These are phyloP conservation scores for Penicillium flavigenum DNA, from an alignment of 495 filamentous ascomycete genomes.

Conservation along the genomic window DNA sequence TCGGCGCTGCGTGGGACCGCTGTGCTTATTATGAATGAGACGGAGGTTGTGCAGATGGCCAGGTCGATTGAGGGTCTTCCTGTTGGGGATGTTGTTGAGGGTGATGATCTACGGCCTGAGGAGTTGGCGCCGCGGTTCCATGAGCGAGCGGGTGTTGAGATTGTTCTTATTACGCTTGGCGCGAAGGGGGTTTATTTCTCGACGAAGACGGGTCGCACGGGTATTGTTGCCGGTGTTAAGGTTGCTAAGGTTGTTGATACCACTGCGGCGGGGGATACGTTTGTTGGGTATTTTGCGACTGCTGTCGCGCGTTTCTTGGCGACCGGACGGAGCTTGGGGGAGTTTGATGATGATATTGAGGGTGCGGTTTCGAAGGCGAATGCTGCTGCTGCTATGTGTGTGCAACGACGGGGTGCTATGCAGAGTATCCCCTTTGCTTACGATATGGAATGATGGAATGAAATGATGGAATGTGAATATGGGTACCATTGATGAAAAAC, in stretches of 20 bases:
- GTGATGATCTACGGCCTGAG: conserved; percentile 30
- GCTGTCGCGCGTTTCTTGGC: conserved; percentile 25
- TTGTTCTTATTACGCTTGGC: conserved; percentile 75
- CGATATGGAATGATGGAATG: conserved; percentile 18
- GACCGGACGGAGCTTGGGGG: conserved; percentile 13
- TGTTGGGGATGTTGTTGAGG: conserved; percentile 10
- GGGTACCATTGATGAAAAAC: background rate
- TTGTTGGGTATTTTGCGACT: conserved; percentile 54
- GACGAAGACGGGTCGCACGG: conserved; percentile 30
- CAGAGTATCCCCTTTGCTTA: conserved; percentile 31
- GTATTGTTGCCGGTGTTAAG: conserved; percentile 50
- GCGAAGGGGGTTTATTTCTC: conserved; percentile 61
- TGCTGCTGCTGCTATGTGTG: conserved; percentile 27
- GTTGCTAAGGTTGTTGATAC: conserved; percentile 73
- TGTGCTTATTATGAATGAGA: conserved; percentile 81
- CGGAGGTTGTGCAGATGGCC: conserved; percentile 67
- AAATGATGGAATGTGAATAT: conserved; percentile 1
- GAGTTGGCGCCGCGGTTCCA: conserved; percentile 53
- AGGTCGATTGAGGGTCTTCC: conserved; percentile 22
- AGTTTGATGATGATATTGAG: conserved; percentile 27
- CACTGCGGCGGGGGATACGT: conserved; percentile 84
- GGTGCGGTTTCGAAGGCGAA: conserved; percentile 22
- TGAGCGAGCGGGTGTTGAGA: conserved; percentile 54
- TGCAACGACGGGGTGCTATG: conserved; percentile 26
- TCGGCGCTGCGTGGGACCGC: conserved; percentile 59